phyloP scores from a whole-genome alignment of 805 yeast genomes.

The Scheffersomyces coipomensis region DNA sequence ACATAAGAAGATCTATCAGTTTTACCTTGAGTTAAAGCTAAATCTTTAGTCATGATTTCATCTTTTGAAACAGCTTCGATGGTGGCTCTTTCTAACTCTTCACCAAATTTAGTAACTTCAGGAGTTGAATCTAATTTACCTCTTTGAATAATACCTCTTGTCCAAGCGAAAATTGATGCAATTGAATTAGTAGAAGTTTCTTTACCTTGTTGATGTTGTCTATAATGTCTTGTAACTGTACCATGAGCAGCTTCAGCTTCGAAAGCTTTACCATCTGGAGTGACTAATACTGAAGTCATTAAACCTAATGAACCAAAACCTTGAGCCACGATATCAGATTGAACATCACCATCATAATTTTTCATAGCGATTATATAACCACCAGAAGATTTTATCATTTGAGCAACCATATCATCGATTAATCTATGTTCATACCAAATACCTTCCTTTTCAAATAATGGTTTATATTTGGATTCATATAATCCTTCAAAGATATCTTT shows the following conservation, averaged over 20 bases:
- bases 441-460: conserved; percentile 71
- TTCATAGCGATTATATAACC: conserved; percentile 95
- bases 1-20: conserved; percentile 81
- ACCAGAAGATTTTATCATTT: conserved; percentile 94
- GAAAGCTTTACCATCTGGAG: conserved; percentile 96
- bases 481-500: conserved; percentile 88
- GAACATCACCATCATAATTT: conserved; percentile 98
- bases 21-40: conserved; percentile 86
- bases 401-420: conserved; percentile 98
- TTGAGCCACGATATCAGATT: conserved; percentile 95
- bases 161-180: conserved; percentile 97
- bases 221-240: conserved; percentile 94
- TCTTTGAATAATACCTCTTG: conserved; percentile 89
- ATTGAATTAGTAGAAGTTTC: conserved; percentile 97
- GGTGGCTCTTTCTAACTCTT: conserved; percentile 77
- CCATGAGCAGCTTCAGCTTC: conserved; percentile 99
- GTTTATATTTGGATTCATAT: conserved; percentile 68
- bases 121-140: conserved; percentile 87
- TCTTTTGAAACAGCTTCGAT: conserved; percentile 81
- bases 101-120: conserved; percentile 78
- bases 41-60: conserved; percentile 93
- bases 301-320: conserved; percentile 96
- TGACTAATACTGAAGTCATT: conserved; percentile 94
- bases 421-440: conserved; percentile 96
- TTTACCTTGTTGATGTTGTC: conserved; percentile 94